These are phyloP conservation scores for Termitomyces bulborhizus DNA, from an alignment of 768 basidiomycete genomes.

Conservation along the genomic window DNA sequence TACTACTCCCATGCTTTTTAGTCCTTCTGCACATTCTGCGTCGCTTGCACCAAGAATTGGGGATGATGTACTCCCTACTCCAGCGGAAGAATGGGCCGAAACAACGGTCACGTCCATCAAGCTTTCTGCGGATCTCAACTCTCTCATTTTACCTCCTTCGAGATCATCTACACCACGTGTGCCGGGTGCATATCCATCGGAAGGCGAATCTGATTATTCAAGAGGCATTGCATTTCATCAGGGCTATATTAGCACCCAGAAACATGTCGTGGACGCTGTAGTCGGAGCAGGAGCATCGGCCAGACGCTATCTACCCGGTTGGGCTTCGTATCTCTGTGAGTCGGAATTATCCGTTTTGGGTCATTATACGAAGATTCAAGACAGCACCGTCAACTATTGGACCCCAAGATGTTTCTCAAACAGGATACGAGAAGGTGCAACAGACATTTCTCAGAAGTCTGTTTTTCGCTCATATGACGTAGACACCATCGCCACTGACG, in stretches of 20 bases:
- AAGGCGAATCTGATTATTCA: not conserved
- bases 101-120: constrained; percentile 5
- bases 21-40: not conserved
- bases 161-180: constrained; percentile 8
- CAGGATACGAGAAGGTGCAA: not conserved
- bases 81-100: constrained; percentile 13
- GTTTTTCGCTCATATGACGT: not conserved
- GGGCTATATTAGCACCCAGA: constrained; percentile 17
- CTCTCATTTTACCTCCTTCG: not conserved
- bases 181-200: constrained; percentile 15
- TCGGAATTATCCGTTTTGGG: not conserved
- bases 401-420: not conserved
- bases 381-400: not conserved
- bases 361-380: not conserved
- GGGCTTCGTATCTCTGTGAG: constrained; percentile 14
- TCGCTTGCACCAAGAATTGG: constrained; percentile 7
- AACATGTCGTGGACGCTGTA: constrained; percentile 16
- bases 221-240: constrained; percentile 8
- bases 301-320: constrained; percentile 12
- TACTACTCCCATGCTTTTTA: not conserved
- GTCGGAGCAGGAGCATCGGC: constrained; percentile 14
- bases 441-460: not conserved
- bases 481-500: not conserved
- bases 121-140: constrained; percentile 2
- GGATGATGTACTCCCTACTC: constrained; percentile 9